These are phyloP conservation scores for Mycena latifolia DNA, from an alignment of 768 basidiomycete genomes.

Conservation along the genomic window DNA sequence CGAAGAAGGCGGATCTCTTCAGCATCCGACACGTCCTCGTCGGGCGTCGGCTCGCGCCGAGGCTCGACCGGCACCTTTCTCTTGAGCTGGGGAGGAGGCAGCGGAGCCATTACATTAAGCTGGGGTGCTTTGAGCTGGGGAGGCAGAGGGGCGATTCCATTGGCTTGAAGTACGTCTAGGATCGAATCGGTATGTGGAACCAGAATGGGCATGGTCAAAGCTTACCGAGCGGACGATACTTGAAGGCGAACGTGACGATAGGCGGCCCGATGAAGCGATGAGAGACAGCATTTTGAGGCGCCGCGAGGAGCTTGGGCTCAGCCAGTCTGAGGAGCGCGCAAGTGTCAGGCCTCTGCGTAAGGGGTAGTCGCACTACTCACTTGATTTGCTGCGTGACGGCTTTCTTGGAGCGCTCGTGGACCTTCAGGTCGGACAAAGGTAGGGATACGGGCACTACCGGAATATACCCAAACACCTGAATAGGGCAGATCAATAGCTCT, in stretches of 20 bases:
- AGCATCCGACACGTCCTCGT: conserved; percentile 14
- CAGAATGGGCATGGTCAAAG: not conserved
- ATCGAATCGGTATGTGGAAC: not conserved
- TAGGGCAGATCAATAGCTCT: conserved; percentile 13
- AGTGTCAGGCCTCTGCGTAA: not conserved
- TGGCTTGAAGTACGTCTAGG: conserved; percentile 14
- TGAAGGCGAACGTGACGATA: conserved; percentile 28
- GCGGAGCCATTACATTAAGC: no score
- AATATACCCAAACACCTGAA: conserved; percentile 9
- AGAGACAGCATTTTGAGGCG: conserved; percentile 6
- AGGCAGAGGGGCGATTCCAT: conserved; percentile 20
- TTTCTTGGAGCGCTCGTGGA: conserved; percentile 26
- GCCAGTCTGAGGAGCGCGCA: conserved; percentile 10
- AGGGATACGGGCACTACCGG: not conserved
- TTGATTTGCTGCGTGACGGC: conserved; percentile 20
- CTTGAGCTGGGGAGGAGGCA: conserved; percentile 21
- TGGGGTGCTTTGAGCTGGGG: no score
- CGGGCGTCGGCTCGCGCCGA: not conserved
- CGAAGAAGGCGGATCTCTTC: conserved; percentile 21
- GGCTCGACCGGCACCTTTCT: not conserved
- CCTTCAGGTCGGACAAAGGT: conserved; percentile 22
- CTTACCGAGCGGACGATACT: conserved; percentile 27
- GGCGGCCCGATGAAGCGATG: conserved; percentile 18
- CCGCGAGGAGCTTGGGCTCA: conserved; percentile 4
- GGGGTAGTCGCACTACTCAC: not conserved